Base-by-base conservation (phyloP, 208 protist genomes). In the Trypanosomatidae sp. region DNA sequence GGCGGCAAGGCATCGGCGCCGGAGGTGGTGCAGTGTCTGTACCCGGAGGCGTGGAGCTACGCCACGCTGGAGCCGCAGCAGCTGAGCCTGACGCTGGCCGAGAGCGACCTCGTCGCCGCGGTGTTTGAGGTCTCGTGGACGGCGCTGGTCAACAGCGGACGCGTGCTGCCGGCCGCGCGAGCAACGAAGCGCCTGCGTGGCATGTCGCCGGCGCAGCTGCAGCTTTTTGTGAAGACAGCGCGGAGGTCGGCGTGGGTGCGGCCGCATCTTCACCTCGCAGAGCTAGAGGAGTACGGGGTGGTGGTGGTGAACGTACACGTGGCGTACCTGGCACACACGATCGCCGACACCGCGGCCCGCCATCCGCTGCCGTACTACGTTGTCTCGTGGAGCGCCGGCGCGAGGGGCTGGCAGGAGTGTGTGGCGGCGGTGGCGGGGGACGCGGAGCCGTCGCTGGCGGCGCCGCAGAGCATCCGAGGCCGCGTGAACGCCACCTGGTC, bases 301-400 rank as follows among this genome's bases (percentile, higher is more conserved):
- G 76, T 58, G 22, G 80, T 84, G 49, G 59, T 84, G 22, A 84
- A 84, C 72, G 80, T 71, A 41, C 72, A 77, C 62, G 65, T 80
- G 12, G 64, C 74, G 19, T 62, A 69, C 59, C 64, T 76, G 0
- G 62, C 66, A 7, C 17, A 72, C 66, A 52, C 60, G 12, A 33
- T 80, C 33, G 76, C 58, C 17, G 49, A 12, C 15, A 52, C 65
- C 12, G 67, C 67, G 4, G 46, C 36, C 0, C 30, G 46, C 28
- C 36, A 55, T 1, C 70, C 70, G 56, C 41, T 80, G 33, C 70
- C 76, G 17, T 80, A 80, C 55, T 84, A 80, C 73, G 64, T 80
- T 9, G 73, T 80, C 17, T 84, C 80, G 60, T 84, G 74, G 74
- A 25, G 49, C 30, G n/a, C 62, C 2, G n/a, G 46, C 41, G 36